Evolutionary conservation across 1,284 basidiomycete genomes (phyloP).

Genomic region (Cryptococcus sp.): DNA sequence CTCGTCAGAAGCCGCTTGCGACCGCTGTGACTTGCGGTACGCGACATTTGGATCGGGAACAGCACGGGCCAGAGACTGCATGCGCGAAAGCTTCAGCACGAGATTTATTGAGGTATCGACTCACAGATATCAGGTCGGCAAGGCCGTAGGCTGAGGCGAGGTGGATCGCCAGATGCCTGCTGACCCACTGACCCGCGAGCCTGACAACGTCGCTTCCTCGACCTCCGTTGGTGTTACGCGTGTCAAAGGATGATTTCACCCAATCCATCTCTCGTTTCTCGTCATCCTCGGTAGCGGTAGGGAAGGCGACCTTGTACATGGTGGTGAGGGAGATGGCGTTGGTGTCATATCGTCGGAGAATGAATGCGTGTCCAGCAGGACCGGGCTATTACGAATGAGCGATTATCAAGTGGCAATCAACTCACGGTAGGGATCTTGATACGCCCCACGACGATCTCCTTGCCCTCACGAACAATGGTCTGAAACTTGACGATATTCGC

Average conservation of each 20-base stretch:
- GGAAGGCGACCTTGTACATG: slow-evolving; percentile 97
- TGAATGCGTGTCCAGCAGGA: slow-evolving; percentile 71
- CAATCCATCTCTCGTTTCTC: slow-evolving; percentile 83
- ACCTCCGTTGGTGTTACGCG: slow-evolving; percentile 77
- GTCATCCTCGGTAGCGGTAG: slow-evolving; percentile 72
- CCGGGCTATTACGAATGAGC: slow-evolving; percentile 20
- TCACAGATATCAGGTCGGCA: slow-evolving; percentile 53
- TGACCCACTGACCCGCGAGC: slow-evolving; percentile 83
- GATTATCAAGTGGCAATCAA: slow-evolving; percentile 12
- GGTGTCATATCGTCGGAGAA: slow-evolving; percentile 93
- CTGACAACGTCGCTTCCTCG: slow-evolving; percentile 62
- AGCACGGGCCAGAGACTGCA: slow-evolving; percentile 67
- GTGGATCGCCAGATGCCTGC: slow-evolving; percentile 65
- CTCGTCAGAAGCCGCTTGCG: slow-evolving; percentile 49
- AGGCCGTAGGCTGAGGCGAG: slow-evolving; percentile 59
- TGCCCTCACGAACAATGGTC: slow-evolving; percentile 74
- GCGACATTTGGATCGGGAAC: slow-evolving; percentile 71
- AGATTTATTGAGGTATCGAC: slow-evolving; percentile 8
- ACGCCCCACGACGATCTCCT: slow-evolving; percentile 84
- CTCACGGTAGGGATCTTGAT: slow-evolving; percentile 90
- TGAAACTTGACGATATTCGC: slow-evolving; percentile 70
- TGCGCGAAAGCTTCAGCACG: background rate
- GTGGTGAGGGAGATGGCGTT: slow-evolving; percentile 92
- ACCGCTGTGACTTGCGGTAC: slow-evolving; percentile 65
- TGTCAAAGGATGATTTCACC: slow-evolving; percentile 79